Evolutionary conservation across 305 asterid genomes (phyloP).

Genomic region (Petunia hybrid): DNA sequence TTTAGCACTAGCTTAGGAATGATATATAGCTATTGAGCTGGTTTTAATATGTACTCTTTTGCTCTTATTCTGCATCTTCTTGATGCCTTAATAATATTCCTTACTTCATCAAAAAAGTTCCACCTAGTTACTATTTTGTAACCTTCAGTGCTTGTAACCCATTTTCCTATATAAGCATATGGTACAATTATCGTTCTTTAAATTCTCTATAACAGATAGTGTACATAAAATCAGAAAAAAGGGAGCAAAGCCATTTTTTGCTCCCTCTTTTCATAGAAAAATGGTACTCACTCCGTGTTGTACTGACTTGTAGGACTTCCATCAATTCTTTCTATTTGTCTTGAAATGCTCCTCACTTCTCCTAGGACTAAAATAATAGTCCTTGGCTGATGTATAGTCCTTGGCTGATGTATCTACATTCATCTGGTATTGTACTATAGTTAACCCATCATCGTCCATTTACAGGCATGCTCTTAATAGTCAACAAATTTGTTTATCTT

Average conservation of each 20-base stretch:
- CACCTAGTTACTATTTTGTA: too few species aligned
- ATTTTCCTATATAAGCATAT: background rate
- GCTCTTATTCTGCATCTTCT: too few species aligned
- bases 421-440: background rate
- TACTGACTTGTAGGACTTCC: background rate
- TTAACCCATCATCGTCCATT: background rate
- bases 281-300: background rate
- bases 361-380: background rate
- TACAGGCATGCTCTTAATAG: background rate
- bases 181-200: background rate
- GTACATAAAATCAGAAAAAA: background rate
- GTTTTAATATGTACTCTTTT: too few species aligned
- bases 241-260: background rate
- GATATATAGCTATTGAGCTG: too few species aligned
- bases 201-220: background rate
- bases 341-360: background rate
- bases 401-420: too few species aligned
- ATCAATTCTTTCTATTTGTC: background rate
- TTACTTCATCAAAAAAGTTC: too few species aligned
- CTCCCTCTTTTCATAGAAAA: too few species aligned
- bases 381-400: background rate
- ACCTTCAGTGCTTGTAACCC: background rate
- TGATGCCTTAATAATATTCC: too few species aligned
- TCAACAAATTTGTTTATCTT: slow-evolving; percentile 5
- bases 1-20: too few species aligned